These are phyloP conservation scores for Colletotrichum orbiculare DNA, from an alignment of 2,329 filamentous ascomycete species.

Conservation along the genomic window DNA sequence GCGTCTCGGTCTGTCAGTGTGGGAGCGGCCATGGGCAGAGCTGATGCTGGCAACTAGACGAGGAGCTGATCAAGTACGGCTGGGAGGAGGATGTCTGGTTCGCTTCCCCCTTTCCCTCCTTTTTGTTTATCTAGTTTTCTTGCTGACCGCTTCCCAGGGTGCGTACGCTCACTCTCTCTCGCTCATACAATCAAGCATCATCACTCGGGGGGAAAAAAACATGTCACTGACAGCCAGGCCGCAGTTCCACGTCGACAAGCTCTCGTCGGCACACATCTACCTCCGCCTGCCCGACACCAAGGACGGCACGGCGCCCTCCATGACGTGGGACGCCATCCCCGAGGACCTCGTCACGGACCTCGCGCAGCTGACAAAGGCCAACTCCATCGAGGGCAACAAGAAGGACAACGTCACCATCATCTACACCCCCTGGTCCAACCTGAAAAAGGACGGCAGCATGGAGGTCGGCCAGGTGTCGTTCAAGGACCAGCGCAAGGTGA, in stretches of 20 bases:
- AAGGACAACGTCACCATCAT: slow-evolving; percentile 97
- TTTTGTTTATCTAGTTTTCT: slow-evolving; percentile 1
- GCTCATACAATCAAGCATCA: neutral
- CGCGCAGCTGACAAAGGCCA: slow-evolving; percentile 98
- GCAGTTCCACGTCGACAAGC: slow-evolving; percentile 96
- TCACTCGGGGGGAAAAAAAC: neutral
- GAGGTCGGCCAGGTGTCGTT: slow-evolving; percentile 94
- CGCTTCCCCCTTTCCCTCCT: slow-evolving; percentile 38
- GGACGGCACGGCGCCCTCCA: neutral
- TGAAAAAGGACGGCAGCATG: slow-evolving; percentile 97
- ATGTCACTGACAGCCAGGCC: neutral
- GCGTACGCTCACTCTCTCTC: slow-evolving; percentile 34
- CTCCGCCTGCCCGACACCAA: slow-evolving; percentile 81
- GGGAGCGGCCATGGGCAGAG: slow-evolving; percentile 7
- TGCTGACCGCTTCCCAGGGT: slow-evolving; percentile 41
- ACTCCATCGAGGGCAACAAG: slow-evolving; percentile 99
- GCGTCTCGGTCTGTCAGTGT: slow-evolving; percentile 8
- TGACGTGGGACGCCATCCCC: slow-evolving; percentile 82
- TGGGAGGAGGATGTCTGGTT: slow-evolving; percentile 97
- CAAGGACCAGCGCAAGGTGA: slow-evolving; percentile 88
- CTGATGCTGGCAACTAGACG: slow-evolving; percentile 68
- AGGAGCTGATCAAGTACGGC: slow-evolving; percentile 94
- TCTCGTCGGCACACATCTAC: slow-evolving; percentile 97
- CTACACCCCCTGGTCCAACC: slow-evolving; percentile 97
- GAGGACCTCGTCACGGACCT: slow-evolving; percentile 82